Conservation (phyloP, 2,329 filamentous ascomycete genomes). For the Fusarium floridanum region DNA sequence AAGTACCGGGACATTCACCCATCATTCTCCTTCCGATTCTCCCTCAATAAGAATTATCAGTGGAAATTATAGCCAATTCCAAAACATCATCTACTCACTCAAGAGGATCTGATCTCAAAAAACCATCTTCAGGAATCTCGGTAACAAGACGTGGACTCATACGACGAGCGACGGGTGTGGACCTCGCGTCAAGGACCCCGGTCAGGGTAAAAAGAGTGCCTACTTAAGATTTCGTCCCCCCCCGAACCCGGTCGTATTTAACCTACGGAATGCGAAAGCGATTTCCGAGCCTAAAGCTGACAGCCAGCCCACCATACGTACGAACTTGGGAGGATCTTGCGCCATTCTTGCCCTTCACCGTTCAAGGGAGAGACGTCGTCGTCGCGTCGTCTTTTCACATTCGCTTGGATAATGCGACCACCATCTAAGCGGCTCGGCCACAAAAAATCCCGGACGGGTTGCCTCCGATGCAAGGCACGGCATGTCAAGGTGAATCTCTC, state of each 20-base stretch:
- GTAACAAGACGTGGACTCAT: not conserved
- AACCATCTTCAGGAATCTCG: not conserved
- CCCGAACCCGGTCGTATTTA: slow-evolving; percentile 14
- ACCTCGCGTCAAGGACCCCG: not conserved
- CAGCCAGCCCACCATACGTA: not conserved
- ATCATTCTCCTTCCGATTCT: not conserved
- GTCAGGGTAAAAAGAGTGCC: not conserved
- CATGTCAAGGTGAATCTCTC: slow-evolving; percentile 29
- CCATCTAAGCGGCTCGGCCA: slow-evolving; percentile 23
- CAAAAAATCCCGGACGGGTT: slow-evolving; percentile 31
- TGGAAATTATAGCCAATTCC: not conserved
- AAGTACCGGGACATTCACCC: not conserved
- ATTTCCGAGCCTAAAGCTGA: slow-evolving; percentile 13
- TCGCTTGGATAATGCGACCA: not conserved
- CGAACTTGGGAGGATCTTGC: not conserved
- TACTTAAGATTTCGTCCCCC: slow-evolving; percentile 6
- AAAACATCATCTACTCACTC: not conserved
- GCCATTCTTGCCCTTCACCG: not conserved
- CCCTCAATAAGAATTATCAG: not conserved
- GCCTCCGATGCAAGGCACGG: slow-evolving; percentile 30
- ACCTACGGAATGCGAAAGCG: slow-evolving; percentile 11
- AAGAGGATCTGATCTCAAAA: not conserved
- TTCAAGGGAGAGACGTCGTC: not conserved
- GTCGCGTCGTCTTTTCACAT: not conserved
- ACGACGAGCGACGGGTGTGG: not conserved